These are phyloP conservation scores for Cercospora zeae-maydis DNA, from an alignment of 2,329 filamentous ascomycete genomes.

Conservation along the genomic window DNA sequence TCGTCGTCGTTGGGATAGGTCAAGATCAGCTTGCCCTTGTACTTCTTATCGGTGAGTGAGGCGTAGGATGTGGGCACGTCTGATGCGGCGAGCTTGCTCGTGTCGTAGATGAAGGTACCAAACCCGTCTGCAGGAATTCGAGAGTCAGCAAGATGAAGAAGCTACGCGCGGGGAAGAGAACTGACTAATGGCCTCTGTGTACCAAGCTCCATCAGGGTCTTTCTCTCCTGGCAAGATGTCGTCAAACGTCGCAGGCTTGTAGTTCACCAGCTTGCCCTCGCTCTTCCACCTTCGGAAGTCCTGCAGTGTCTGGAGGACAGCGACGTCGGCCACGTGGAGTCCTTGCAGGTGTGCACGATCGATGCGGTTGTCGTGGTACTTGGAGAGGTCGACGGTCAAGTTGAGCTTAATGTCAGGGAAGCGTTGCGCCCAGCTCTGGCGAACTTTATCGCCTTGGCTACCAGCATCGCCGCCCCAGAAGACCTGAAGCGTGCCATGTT, in stretches of 20 bases:
- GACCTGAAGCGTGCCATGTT: slow-evolving; percentile 46
- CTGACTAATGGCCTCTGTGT: slow-evolving; percentile 39
- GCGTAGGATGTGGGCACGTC: slow-evolving; percentile 40
- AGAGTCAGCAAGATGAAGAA: neutral
- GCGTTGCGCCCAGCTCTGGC: slow-evolving; percentile 44
- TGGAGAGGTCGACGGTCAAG: slow-evolving; percentile 54
- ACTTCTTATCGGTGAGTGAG: slow-evolving; percentile 49
- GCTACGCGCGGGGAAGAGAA: slow-evolving; percentile 16
- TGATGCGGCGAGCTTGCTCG: slow-evolving; percentile 34
- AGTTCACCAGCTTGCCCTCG: slow-evolving; percentile 48
- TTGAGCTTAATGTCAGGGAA: slow-evolving; percentile 54
- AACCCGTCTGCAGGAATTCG: slow-evolving; percentile 7
- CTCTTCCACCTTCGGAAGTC: slow-evolving; percentile 53
- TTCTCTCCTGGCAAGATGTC: slow-evolving; percentile 44
- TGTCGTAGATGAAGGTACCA: slow-evolving; percentile 35
- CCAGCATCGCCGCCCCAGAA: slow-evolving; percentile 41
- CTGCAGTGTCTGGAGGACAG: slow-evolving; percentile 51
- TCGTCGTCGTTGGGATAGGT: slow-evolving; percentile 60
- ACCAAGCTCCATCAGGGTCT: slow-evolving; percentile 45
- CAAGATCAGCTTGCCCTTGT: slow-evolving; percentile 53
- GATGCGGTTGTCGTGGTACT: slow-evolving; percentile 51
- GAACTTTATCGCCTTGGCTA: slow-evolving; percentile 40
- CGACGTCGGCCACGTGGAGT: slow-evolving; percentile 48
- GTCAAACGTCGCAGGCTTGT: slow-evolving; percentile 49
- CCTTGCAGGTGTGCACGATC: slow-evolving; percentile 35